These are phyloP conservation scores for Leccinum barrowsii DNA, from an alignment of 768 basidiomycete species.

Conservation along the genomic window DNA sequence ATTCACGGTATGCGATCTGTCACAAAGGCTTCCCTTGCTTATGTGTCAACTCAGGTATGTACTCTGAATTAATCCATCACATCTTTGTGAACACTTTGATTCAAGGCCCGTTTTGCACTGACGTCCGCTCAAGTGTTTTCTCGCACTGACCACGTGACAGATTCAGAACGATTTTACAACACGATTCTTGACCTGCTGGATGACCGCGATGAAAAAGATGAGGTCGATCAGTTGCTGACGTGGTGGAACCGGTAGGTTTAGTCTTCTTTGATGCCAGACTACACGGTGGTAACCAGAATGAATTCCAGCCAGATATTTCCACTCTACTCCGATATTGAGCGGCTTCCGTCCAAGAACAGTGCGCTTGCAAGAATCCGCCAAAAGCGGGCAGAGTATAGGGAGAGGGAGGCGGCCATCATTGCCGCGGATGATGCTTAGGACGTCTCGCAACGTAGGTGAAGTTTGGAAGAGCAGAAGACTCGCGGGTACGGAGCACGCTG, in stretches of 20 bases:
- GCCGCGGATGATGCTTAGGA: neutral
- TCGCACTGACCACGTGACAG: neutral
- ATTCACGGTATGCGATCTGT: neutral
- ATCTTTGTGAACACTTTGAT: neutral
- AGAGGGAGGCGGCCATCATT: neutral
- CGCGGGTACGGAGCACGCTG: no score
- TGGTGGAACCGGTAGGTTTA: neutral
- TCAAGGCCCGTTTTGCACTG: neutral
- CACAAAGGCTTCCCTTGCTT: neutral
- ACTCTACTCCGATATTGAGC: neutral
- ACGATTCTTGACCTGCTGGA: neutral
- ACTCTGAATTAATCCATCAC: neutral
- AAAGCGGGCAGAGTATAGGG: neutral
- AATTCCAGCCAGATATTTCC: neutral
- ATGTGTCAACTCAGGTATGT: neutral
- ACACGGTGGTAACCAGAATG: neutral
- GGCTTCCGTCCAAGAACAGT: neutral
- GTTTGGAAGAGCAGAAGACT: no score
- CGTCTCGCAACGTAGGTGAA: no score
- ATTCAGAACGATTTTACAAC: neutral
- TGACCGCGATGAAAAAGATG: neutral
- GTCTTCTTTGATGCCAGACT: neutral
- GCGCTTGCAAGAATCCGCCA: neutral
- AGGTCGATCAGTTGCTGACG: neutral
- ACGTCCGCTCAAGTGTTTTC: no score